A percentile compares a stretch with the other conserved stretches of the same genome.
Evolutionary conservation across 495 filamentous ascomycete genomes (phyloP).

Genomic region (Penicillium simplicissimum): DNA sequence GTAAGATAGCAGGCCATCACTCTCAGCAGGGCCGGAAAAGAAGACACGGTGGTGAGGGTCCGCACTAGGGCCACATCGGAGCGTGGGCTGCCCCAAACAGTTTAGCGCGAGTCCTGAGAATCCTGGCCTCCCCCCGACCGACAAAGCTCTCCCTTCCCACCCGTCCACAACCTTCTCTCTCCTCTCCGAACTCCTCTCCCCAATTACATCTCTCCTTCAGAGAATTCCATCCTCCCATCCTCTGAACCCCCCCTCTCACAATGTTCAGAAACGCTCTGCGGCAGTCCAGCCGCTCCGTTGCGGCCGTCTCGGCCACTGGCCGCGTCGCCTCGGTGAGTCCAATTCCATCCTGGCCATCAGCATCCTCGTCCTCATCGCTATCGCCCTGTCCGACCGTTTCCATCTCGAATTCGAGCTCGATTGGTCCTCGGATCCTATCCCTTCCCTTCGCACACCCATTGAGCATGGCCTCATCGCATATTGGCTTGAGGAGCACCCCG

Average conservation of each 20-base stretch:
- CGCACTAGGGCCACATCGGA: slow-evolving; percentile 52
- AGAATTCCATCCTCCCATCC: slow-evolving; percentile 47
- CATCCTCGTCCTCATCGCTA: slow-evolving; percentile 25
- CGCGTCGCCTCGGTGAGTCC: slow-evolving; percentile 90
- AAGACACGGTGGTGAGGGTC: slow-evolving; percentile 24
- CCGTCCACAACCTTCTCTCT: slow-evolving; percentile 52
- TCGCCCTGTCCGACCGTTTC: slow-evolving; percentile 26
- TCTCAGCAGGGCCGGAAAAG: slow-evolving; percentile 1
- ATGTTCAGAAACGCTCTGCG: slow-evolving; percentile 99
- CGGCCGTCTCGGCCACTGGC: slow-evolving; percentile 85
- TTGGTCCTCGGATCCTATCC: slow-evolving; percentile 36
- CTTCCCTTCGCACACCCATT: slow-evolving; percentile 27
- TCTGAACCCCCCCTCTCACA: slow-evolving; percentile 55
- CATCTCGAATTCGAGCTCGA: slow-evolving; percentile 46
- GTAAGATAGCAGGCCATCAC: background rate
- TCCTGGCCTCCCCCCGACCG: slow-evolving; percentile 45
- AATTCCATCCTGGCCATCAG: slow-evolving; percentile 40
- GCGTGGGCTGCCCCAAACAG: slow-evolving; percentile 45
- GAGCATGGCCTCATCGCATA: slow-evolving; percentile 30
- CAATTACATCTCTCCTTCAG: slow-evolving; percentile 54
- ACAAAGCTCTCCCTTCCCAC: slow-evolving; percentile 58
- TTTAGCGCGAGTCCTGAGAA: slow-evolving; percentile 50
- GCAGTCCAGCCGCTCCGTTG: slow-evolving; percentile 90
- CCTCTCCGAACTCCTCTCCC: slow-evolving; percentile 47
- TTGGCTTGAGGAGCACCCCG: slow-evolving; percentile 30